phyloP scores from a whole-genome alignment of 352 stramenopile genomes.

The Phytophthora citricola region DNA sequence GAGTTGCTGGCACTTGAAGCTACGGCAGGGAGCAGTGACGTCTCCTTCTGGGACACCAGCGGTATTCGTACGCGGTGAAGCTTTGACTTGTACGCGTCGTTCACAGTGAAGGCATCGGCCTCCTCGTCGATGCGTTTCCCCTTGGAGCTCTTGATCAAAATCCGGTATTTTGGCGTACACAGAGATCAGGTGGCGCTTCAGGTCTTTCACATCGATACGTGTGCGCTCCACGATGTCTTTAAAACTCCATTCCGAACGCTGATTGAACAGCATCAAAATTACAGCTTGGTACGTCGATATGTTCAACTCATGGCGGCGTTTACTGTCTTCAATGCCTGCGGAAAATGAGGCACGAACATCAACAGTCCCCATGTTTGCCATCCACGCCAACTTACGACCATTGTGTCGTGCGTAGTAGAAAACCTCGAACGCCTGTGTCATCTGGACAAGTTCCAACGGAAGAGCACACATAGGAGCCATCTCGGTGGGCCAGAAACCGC shows the following conservation, averaged over 20 bases:
- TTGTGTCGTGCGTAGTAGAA: conserved; percentile 97
- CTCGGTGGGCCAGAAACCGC: conserved; percentile 87
- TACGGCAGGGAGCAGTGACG: conserved; percentile 55
- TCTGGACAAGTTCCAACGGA: conserved; percentile 75
- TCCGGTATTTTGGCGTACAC: conserved; percentile 97
- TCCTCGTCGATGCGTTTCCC: conserved; percentile 96
- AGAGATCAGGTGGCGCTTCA: conserved; percentile 96
- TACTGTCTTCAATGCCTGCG: conserved; percentile 53
- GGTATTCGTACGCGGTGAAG: conserved; percentile 86
- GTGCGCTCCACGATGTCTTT: conserved; percentile 92
- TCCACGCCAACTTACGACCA: conserved; percentile 96
- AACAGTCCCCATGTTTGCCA: conserved; percentile 92
- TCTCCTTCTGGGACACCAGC: conserved; percentile 86
- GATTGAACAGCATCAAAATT: conserved; percentile 98
- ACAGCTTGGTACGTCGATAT: conserved; percentile 99
- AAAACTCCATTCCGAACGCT: conserved; percentile 76
- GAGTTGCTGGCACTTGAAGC: conserved; percentile 42
- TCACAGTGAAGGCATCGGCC: conserved; percentile 94
- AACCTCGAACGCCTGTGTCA: conserved; percentile 90
- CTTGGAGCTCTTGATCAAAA: conserved; percentile 98
- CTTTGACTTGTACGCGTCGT: conserved; percentile 96
- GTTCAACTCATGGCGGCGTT: conserved; percentile 93
- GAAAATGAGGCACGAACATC: conserved; percentile 94
- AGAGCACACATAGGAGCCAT: conserved; percentile 89
- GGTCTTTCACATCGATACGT: conserved; percentile 87